Base-by-base conservation (phyloP, 257 asterid species). In the Solanum peruvianum region DNA sequence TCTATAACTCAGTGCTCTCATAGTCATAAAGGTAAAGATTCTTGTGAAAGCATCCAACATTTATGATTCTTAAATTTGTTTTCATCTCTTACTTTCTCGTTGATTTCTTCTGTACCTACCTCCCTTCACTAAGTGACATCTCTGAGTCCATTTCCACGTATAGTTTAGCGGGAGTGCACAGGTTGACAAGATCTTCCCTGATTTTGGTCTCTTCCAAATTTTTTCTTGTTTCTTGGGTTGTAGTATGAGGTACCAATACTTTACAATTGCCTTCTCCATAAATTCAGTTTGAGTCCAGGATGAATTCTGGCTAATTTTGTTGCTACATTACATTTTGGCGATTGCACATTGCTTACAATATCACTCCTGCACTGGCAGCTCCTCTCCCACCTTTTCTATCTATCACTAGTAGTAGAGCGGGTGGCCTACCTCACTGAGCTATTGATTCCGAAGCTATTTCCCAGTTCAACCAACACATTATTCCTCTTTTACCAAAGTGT, bases 1-100 rank as follows among this genome's bases (percentile, higher is more conserved):
- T 97, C 99, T 62, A 95, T 97, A 87, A 97, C 99, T 60, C 99
- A 97, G 90, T 94, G 98, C 91, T 97, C 99, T 85, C 98, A 97
- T 89, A 92, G 95, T 90, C 98, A 95, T 89, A 94, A 91, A 97
- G 99, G 99, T 97, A 89, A 76, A 27, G 39, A 64, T 82, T 47
- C 80, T 71, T 83, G 47, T 41, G 33, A 84, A 58, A 29, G 16
- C 69, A 78, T 15, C 47, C 52, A 70, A 52, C 81, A 31, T 47
- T 49, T 47, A 29, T 47, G 85, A 80, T 80, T 47, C 67, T 45
- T 47, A n/a, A 45, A 45, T 78, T 45, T 78, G 84, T 78, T 45
- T 25, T 45, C 64, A 78, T 78, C 84, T 80, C 44, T 27, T 52
- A 80, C 15, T 45, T 75, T 80, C 41, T 47, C 10, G 15, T n/a